Evolutionary conservation across 139 green algal species (phyloP), one percentile per base, ranked within the genome.

Genomic region (Coelastrella sp.): DNA sequence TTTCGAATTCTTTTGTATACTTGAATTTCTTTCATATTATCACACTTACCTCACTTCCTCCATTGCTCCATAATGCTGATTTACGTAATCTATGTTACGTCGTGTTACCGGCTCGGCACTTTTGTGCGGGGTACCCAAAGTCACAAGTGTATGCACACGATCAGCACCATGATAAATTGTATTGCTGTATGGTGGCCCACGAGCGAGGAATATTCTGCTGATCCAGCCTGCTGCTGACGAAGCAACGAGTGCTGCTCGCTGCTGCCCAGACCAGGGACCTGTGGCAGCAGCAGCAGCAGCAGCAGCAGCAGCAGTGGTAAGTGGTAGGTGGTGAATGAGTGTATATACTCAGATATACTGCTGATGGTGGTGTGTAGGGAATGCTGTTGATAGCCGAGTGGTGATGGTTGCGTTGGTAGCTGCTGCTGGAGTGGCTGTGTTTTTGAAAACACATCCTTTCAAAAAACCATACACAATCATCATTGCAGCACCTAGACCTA

Each of bases 181-280:
- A 38, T 76, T 82, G 23, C 84, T 75, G 69, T 91, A 89, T 7
- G 68, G 35, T 0, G 63, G 78, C 21, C 75, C 84, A 0, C 66
- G 34, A 25, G 43, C 41, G 4, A 91, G 83, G 25, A 87, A 81
- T 27, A 91, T 89, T 15, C 87, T 75, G 50, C 50, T 84, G 63
- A 91, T 91, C 87, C 87, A 91, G 41, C 87, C 87, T 5, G 35
- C 45, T 30, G 87, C 87, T 11, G 84, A 89, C 11, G 75, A 86
- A 2, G 77, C 87, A 5, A 91, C 83, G 8, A 91, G 13, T 3
- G 63, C 81, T 17, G 78, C 74, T 23, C 75, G 74, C 62, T 86
- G 50, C 11, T 4, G 27, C 43, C 79, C 63, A 23, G 45, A 19
- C 41, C 45, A 85, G 23, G 35, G 57, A n/a, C 48, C 83, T 81